phyloP scores from a whole-genome alignment of 2,329 filamentous ascomycete genomes.

The Aplosporella prunicola region DNA sequence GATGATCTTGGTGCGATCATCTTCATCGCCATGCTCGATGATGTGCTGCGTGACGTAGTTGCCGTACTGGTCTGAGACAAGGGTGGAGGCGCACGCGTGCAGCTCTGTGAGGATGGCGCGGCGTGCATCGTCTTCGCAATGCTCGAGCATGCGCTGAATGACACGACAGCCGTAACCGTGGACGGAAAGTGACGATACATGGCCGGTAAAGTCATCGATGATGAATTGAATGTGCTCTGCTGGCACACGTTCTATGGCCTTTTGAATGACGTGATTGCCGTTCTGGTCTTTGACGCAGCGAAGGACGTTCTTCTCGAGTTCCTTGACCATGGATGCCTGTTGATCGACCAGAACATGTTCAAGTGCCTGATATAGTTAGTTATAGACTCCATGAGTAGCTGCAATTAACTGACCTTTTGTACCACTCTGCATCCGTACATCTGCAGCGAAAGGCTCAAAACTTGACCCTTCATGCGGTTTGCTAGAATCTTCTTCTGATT shows the following conservation, averaged over 20 bases:
- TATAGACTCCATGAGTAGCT: not conserved
- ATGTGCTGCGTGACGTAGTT: conserved; percentile 97
- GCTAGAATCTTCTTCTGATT: conserved; percentile 83
- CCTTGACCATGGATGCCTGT: conserved; percentile 72
- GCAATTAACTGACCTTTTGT: conserved; percentile 59
- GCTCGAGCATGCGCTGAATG: conserved; percentile 82
- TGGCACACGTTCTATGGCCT: conserved; percentile 75
- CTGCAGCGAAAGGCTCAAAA: conserved; percentile 69
- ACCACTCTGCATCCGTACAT: conserved; percentile 94
- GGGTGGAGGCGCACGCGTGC: conserved; percentile 56
- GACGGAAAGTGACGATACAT: conserved; percentile 63
- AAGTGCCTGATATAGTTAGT: conserved; percentile 52
- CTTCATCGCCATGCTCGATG: conserved; percentile 64
- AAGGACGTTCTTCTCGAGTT: conserved; percentile 68
- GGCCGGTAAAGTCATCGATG: conserved; percentile 66
- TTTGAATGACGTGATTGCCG: conserved; percentile 94
- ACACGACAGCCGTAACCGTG: conserved; percentile 88
- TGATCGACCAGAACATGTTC: conserved; percentile 89
- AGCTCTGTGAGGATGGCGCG: conserved; percentile 68
- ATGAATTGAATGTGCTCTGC: conserved; percentile 75
- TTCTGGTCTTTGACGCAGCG: conserved; percentile 78
- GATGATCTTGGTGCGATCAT: conserved; percentile 66
- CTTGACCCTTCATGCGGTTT: conserved; percentile 76
- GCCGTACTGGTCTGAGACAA: conserved; percentile 82
- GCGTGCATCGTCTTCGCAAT: conserved; percentile 64